Evolutionary conservation across 352 stramenopile genomes (phyloP).

Genomic region (Pelagophyceae sp.): DNA sequence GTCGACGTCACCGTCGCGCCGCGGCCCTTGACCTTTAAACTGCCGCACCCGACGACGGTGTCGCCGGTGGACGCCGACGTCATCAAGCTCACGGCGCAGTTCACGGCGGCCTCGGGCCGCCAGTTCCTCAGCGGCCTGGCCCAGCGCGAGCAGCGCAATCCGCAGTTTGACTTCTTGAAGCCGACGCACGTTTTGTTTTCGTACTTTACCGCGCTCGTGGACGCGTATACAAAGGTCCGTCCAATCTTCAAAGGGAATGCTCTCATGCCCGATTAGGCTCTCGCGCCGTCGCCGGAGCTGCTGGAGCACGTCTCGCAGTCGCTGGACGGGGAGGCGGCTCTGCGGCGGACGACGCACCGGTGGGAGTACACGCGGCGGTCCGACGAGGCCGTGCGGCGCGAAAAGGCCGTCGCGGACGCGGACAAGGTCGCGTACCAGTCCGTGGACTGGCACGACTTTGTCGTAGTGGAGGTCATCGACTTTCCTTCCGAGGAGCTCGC

Average conservation of each 20-base stretch:
- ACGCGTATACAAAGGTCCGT: conserved; percentile 86
- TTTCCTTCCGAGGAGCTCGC: conserved; percentile 79
- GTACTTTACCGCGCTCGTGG: conserved; percentile 95
- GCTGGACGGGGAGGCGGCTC: conserved; percentile 29
- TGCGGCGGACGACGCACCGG: conserved; percentile 56
- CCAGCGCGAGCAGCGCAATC: conserved; percentile 89
- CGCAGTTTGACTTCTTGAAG: conserved; percentile 93
- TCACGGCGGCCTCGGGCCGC: conserved; percentile 71
- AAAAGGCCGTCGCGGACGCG: conserved; percentile 39
- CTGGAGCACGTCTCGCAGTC: conserved; percentile 27
- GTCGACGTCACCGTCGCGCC: neutral
- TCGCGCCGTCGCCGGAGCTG: conserved; percentile 48
- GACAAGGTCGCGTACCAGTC: conserved; percentile 36
- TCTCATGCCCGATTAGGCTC: too few relatives aligned
- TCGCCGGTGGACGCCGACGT: conserved; percentile 86
- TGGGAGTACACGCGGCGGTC: conserved; percentile 60
- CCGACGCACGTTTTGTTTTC: conserved; percentile 89
- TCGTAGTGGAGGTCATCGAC: conserved; percentile 96
- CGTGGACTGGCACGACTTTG: conserved; percentile 99
- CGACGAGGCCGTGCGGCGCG: conserved; percentile 39
- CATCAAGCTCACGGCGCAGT: conserved; percentile 96
- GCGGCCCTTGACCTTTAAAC: neutral
- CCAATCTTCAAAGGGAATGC: too few relatives aligned
- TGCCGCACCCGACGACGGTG: conserved; percentile 77
- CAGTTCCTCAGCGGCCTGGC: conserved; percentile 86